These are phyloP conservation scores for Acaromyces ingoldii DNA, from an alignment of 1,284 basidiomycete genomes.

Conservation along the genomic window DNA sequence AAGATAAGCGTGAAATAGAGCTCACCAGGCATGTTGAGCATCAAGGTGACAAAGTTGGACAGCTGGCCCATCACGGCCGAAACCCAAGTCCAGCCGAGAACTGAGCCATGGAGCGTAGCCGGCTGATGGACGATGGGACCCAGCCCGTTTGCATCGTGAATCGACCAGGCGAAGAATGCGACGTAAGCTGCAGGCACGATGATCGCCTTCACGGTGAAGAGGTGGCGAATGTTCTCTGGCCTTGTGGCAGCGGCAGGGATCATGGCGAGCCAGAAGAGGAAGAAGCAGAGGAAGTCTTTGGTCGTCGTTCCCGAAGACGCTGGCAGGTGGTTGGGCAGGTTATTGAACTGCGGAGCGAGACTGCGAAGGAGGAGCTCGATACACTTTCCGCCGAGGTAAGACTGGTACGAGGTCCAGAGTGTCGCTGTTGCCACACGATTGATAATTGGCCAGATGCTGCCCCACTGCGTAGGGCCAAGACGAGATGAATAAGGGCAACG, in stretches of 20 bases:
- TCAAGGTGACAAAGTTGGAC: slow-evolving; percentile 36
- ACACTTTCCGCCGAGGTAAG: slow-evolving; percentile 65
- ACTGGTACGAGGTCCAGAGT: slow-evolving; percentile 53
- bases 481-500: no score
- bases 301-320: slow-evolving; percentile 67
- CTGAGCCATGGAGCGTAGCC: slow-evolving; percentile 64
- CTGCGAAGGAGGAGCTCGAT: slow-evolving; percentile 68
- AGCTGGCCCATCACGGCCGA: slow-evolving; percentile 45
- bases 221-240: slow-evolving; percentile 72
- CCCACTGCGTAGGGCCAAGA: no score
- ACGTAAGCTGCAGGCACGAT: slow-evolving; percentile 57
- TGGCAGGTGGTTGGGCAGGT: slow-evolving; percentile 67
- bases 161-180: slow-evolving; percentile 74
- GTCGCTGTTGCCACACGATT: slow-evolving; percentile 69
- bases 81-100: slow-evolving; percentile 74
- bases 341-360: slow-evolving; percentile 58
- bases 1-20: no score
- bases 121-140: slow-evolving; percentile 72
- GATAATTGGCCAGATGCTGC: slow-evolving; percentile 74
- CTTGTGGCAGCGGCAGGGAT: slow-evolving; percentile 75
- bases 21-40: slow-evolving; percentile 39
- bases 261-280: slow-evolving; percentile 77
- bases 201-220: slow-evolving; percentile 75
- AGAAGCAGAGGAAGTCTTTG: slow-evolving; percentile 71
- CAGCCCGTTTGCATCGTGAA: slow-evolving; percentile 68